Evolutionary conservation across 192 early-diverging fungal species (phyloP), one percentile per base, ranked within the genome.

Genomic region (Backusella westeae): DNA sequence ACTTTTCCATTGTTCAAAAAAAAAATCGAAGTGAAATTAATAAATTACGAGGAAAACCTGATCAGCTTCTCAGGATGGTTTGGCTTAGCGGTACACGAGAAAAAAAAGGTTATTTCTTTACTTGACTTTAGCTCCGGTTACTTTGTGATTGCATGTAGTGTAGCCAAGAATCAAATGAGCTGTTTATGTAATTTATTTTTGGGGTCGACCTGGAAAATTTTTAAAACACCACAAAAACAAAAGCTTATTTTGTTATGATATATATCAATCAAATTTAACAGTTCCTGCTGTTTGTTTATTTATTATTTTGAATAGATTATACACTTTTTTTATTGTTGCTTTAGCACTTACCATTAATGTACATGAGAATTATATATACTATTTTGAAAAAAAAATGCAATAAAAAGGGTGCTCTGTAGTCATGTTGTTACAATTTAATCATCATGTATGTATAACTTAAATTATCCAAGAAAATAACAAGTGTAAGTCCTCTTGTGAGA

Each of bases 401-500:
- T 49, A 49, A 49, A 17, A n/a, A n/a, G 46, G 1, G 6, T 63
- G 15, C 15, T 14, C 56, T 32, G 23, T 63, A 63, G 56, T 63
- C 56, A 63, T 63, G 23, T 63, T 63, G 56, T 63, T 63, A 63
- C 56, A 63, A 63, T 63, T 63, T 63, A 26, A 63, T 63, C 56
- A 63, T 63, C 3, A 29, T 63, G 17, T n/a, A 49, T 49, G n/a
- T 49, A 6, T 49, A 49, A 49, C n/a, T 49, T 49, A 32, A 32
- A 3, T 32, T 32, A 49, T 49, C 6, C 46, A 7, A 49, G 17
- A 49, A n/a, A 49, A 49, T n/a, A n/a, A 49, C 15, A n/a, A 49
- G 6, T 49, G 3, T 6, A 44, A 17, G 19, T 49, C 17, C 6
- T 6, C 46, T 49, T 49, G 46, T 49, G 46, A 49, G 46, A 49